A percentile compares a stretch with the other conserved stretches of the same genome.
Conservation (phyloP, 148 eudicot genomes). For the Silene latifolia region DNA sequence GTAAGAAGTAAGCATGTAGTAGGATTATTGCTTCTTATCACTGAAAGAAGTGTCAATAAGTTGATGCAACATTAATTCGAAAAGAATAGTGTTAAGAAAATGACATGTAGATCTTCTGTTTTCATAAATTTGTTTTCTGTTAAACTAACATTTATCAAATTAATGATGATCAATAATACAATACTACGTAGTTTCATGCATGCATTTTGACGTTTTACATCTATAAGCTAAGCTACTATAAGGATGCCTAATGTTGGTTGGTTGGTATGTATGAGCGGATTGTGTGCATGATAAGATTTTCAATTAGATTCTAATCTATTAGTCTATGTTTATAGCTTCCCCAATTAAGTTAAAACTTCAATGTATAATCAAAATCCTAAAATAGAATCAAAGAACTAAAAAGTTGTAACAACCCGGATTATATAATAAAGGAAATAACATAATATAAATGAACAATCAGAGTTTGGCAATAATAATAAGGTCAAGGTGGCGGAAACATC, state of each 20-base stretch:
- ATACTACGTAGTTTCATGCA: background rate
- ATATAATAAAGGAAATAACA: too few relatives aligned
- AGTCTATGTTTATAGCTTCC: background rate
- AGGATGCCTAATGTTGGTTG: too few relatives aligned
- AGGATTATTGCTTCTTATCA: constrained; percentile 25
- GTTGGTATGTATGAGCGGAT: too few relatives aligned
- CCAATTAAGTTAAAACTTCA: background rate
- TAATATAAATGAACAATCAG: too few relatives aligned
- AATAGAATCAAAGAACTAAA: too few relatives aligned
- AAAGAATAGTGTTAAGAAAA: background rate
- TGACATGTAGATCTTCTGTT: constrained; percentile 21
- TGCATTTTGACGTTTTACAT: background rate
- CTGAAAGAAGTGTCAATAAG: constrained; percentile 22
- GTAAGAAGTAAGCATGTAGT: constrained; percentile 8
- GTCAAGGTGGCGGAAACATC: too few relatives aligned
- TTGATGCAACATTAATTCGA: constrained; percentile 17
- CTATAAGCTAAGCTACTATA: background rate
- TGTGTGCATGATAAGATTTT: too few relatives aligned
- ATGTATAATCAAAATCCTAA: too few relatives aligned
- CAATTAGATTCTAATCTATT: too few relatives aligned
- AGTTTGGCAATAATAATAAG: too few relatives aligned
- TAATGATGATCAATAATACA: background rate
- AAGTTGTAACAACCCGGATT: too few relatives aligned
- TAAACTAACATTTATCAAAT: background rate
- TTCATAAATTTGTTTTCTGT: background rate